These are phyloP conservation scores for Gracilaria gracilis DNA, from an alignment of 23 red algal genomes.

Conservation along the genomic window DNA sequence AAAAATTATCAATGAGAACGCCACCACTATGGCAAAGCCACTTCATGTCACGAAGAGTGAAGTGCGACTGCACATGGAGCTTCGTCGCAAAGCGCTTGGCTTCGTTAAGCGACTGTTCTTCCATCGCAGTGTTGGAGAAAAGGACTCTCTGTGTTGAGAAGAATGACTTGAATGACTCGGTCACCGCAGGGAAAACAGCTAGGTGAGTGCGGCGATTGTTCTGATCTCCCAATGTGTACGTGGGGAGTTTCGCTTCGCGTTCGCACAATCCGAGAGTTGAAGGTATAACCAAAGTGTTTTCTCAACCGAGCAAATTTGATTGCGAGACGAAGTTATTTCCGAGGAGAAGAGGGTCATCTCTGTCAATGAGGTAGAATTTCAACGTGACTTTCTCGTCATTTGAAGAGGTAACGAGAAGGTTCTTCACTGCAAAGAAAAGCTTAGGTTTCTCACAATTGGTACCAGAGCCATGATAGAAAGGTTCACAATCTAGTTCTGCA, in stretches of 20 bases:
- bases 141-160: not conserved
- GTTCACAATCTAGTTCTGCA: constrained; percentile 1
- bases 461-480: constrained; percentile 24
- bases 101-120: not conserved
- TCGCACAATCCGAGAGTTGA: not conserved
- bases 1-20: not conserved
- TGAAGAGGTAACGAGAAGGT: not conserved
- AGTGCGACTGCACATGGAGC: constrained; percentile 35
- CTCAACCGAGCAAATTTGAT: not conserved
- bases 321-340: not conserved
- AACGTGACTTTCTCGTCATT: not conserved
- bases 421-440: not conserved
- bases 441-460: constrained; percentile 16
- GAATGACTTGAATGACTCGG: constrained; percentile 7
- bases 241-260: not conserved
- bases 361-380: constrained; percentile 17
- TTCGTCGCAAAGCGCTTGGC: constrained; percentile 20
- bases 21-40: constrained; percentile 20
- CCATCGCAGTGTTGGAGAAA: not conserved
- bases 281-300: not conserved
- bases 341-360: constrained; percentile 8
- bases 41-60: constrained; percentile 9
- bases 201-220: constrained; percentile 9
- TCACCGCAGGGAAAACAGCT: constrained; percentile 12
- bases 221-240: too few relatives aligned